A percentile compares a stretch with the other conserved stretches of the same genome.
Evolutionary conservation across 2,329 filamentous ascomycete species (phyloP).

Genomic region (Aspergillus jensenii): DNA sequence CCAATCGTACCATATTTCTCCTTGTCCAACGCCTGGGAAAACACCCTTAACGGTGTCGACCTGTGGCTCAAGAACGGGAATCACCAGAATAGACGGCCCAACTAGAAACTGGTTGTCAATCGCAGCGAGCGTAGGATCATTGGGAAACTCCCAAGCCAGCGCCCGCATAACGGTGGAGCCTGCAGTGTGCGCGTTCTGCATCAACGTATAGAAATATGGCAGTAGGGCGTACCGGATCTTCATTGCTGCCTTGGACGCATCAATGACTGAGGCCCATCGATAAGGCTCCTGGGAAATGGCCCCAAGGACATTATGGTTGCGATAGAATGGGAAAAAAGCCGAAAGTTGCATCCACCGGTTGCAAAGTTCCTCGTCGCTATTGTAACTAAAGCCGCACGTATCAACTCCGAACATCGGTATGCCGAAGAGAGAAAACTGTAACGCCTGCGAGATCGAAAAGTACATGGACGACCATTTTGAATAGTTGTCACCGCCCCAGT

Average conservation of each 20-base stretch:
- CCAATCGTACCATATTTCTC: constrained; percentile 75
- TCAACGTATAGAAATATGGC: constrained; percentile 74
- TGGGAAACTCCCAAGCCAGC: constrained; percentile 71
- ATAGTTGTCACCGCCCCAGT: constrained; percentile 79
- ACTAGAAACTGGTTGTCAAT: constrained; percentile 72
- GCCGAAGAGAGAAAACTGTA: constrained; percentile 72
- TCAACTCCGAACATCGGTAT: constrained; percentile 76
- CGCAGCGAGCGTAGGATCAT: constrained; percentile 66
- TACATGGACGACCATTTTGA: constrained; percentile 73
- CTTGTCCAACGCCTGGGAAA: constrained; percentile 64
- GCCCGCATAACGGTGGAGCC: constrained; percentile 72
- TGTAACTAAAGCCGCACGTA: constrained; percentile 69
- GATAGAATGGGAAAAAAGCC: constrained; percentile 76
- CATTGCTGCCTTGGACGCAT: constrained; percentile 67
- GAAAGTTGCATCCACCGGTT: constrained; percentile 71
- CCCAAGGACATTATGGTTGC: constrained; percentile 69
- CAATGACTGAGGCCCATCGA: constrained; percentile 64
- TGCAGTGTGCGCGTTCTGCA: constrained; percentile 64
- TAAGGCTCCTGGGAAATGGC: constrained; percentile 70
- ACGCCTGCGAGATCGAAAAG: constrained; percentile 73
- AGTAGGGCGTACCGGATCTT: constrained; percentile 68
- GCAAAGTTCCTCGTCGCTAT: constrained; percentile 69
- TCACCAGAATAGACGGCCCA: constrained; percentile 64
- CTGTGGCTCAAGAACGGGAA: constrained; percentile 63
- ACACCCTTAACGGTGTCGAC: constrained; percentile 65